Conservation (phyloP, 495 filamentous ascomycete species). For the Articulospora tetracladia region DNA sequence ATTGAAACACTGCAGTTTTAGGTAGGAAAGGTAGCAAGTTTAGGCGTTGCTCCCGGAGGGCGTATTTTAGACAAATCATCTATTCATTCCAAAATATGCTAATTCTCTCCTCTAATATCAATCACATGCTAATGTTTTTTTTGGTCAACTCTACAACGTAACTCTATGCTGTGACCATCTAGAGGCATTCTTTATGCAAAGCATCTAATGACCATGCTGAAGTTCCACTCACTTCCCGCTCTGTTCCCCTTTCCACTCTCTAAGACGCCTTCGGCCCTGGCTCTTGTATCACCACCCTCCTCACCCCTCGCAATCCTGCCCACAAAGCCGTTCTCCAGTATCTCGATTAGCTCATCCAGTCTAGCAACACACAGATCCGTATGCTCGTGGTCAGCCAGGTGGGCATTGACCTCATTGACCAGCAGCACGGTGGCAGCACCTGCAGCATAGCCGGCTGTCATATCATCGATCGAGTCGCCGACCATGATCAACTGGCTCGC, state of each 20-base stretch:
- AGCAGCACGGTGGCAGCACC: constrained; percentile 89
- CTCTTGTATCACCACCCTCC: constrained; percentile 20
- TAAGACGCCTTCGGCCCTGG: constrained; percentile 16
- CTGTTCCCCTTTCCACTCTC: constrained; percentile 10
- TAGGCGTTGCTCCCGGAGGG: constrained; percentile 1
- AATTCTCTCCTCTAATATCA: too few species aligned
- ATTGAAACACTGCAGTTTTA: constrained; percentile 1
- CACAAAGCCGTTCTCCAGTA: constrained; percentile 65
- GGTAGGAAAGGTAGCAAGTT: background rate
- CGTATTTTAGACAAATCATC: background rate
- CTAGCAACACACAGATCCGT: constrained; percentile 66
- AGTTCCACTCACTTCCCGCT: background rate
- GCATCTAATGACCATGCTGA: background rate
- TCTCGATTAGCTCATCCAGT: constrained; percentile 66
- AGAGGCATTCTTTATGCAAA: too few species aligned
- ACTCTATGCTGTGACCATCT: too few species aligned
- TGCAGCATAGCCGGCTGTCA: constrained; percentile 80
- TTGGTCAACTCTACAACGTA: too few species aligned
- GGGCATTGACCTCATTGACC: constrained; percentile 72
- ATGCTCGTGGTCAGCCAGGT: constrained; percentile 70
- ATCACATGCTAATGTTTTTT: too few species aligned
- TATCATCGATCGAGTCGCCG: constrained; percentile 87
- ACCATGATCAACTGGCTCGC: constrained; percentile 35
- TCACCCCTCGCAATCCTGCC: constrained; percentile 29
- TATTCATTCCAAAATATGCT: background rate